A percentile compares a stretch with the other conserved stretches of the same genome.
These are phyloP conservation scores for Triticum monococcum DNA, from an alignment of 176 grass and related monocot species.

Conservation along the genomic window DNA sequence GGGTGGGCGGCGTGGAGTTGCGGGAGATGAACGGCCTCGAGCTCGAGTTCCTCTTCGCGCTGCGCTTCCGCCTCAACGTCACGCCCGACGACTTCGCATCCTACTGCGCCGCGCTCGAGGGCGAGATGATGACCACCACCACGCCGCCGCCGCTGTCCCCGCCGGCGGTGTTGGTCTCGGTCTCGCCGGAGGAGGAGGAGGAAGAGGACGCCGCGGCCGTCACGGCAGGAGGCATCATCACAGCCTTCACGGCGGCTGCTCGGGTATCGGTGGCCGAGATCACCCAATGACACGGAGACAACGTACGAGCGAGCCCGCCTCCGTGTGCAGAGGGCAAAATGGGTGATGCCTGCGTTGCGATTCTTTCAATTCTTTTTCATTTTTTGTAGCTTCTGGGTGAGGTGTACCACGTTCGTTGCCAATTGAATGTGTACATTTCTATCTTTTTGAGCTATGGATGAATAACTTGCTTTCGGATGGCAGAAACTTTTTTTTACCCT, in stretches of 20 bases:
- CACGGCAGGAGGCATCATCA: not conserved
- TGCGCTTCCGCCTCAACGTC: conserved; percentile 71
- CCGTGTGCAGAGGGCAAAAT: not conserved
- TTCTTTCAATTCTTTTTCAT: not conserved
- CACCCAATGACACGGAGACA: not conserved
- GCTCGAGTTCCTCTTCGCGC: conserved; percentile 63
- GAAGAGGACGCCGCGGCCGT: not conserved
- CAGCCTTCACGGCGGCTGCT: not conserved
- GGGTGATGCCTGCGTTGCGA: not conserved
- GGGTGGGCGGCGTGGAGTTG: conserved; percentile 56
- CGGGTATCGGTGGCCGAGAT: not conserved
- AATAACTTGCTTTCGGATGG: no score
- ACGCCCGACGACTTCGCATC: conserved; percentile 51
- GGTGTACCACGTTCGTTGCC: no score
- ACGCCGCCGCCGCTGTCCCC: not conserved
- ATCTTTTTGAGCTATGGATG: no score
- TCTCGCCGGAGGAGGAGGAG: not conserved
- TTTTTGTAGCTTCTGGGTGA: not conserved
- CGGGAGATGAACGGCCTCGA: conserved; percentile 74
- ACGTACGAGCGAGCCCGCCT: no score
- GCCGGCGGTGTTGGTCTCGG: not conserved
- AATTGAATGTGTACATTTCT: no score
- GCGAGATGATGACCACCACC: not conserved
- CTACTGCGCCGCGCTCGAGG: conserved; percentile 61
- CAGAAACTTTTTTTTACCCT: no score